phyloP scores from a whole-genome alignment of 441 rosid genomes.

The Erodium moschatum region DNA sequence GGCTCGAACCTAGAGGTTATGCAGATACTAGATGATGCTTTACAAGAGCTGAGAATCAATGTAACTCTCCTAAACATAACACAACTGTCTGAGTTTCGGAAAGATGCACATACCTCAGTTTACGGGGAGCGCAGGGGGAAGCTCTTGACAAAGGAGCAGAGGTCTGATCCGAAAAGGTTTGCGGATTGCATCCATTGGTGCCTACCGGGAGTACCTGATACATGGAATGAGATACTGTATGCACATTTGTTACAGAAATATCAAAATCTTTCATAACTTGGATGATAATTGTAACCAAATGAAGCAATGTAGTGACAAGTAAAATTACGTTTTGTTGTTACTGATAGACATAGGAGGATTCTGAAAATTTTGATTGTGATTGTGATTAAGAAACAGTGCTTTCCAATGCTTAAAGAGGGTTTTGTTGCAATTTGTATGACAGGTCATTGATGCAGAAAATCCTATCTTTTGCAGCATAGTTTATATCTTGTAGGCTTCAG shows the following conservation, averaged over 20 bases:
- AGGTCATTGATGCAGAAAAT: too few species aligned
- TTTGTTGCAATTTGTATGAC: too few species aligned
- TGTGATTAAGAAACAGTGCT: too few species aligned
- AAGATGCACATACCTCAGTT: slow-evolving; percentile 73
- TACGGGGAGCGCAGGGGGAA: slow-evolving; percentile 72
- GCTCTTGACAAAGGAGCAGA: slow-evolving; percentile 63
- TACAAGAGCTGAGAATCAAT: slow-evolving; percentile 35
- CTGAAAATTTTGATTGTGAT: too few species aligned
- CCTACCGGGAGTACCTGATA: slow-evolving; percentile 85
- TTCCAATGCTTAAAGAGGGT: too few species aligned
- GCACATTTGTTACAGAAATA: slow-evolving; percentile 57
- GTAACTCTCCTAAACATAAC: slow-evolving; percentile 68
- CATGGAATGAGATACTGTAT: slow-evolving; percentile 25
- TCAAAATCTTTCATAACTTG: slow-evolving; percentile 29
- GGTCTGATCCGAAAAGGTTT: slow-evolving; percentile 53
- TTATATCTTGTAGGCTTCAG: too few species aligned
- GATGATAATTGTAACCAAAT: neutral
- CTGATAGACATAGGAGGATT: too few species aligned
- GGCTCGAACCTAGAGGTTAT: slow-evolving; percentile 73
- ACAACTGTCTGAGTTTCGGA: slow-evolving; percentile 70
- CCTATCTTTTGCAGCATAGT: too few species aligned
- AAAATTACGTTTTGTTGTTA: too few species aligned
- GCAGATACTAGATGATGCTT: slow-evolving; percentile 41
- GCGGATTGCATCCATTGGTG: slow-evolving; percentile 98
- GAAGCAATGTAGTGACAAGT: neutral